Conservation (phyloP, 306 rosid genomes). For the Quercus robur region DNA sequence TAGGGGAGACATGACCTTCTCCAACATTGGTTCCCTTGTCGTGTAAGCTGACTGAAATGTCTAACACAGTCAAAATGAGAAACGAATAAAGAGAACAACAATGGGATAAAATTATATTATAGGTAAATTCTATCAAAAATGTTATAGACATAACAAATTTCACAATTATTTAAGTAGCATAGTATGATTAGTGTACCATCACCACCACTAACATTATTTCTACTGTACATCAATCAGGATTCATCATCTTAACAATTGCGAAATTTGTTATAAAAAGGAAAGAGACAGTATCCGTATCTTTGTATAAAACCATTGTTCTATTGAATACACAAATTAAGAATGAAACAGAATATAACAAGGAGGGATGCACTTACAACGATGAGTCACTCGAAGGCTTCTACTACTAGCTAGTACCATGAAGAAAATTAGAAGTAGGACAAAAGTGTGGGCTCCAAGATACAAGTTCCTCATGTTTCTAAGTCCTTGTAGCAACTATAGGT, state of each 20-base stretch:
- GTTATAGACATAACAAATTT: too few relatives aligned
- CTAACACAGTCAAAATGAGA: conserved; percentile 5
- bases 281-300: too few relatives aligned
- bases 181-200: too few relatives aligned
- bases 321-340: neutral
- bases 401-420: conserved; percentile 35
- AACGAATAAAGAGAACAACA: neutral
- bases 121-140: too few relatives aligned
- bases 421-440: conserved; percentile 38
- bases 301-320: too few relatives aligned
- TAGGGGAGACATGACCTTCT: conserved; percentile 5
- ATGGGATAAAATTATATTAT: neutral
- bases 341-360: neutral
- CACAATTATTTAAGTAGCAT: too few relatives aligned
- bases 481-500: neutral
- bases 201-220: too few relatives aligned
- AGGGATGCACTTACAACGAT: conserved; percentile 26
- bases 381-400: conserved; percentile 41
- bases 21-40: conserved; percentile 11
- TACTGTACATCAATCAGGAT: too few relatives aligned
- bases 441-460: conserved; percentile 31
- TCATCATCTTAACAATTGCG: too few relatives aligned
- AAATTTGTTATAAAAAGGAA: too few relatives aligned
- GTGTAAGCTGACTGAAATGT: conserved; percentile 27
- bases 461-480: conserved; percentile 38